Base-by-base conservation (phyloP, 2,329 filamentous ascomycete species). In the Paecilomyces variotii region DNA sequence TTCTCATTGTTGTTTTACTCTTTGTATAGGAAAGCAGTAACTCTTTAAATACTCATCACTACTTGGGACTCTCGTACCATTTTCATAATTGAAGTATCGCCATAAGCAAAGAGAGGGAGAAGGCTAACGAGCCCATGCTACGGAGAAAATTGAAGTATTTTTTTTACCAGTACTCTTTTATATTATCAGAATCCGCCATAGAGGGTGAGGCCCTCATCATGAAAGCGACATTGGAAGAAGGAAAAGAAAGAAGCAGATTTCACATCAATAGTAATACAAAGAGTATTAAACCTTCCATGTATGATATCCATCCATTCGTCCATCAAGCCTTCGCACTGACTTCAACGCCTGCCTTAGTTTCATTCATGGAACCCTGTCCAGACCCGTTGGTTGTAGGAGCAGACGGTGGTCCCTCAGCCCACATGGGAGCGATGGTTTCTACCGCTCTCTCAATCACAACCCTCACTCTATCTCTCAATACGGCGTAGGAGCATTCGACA, bases 361-460 rank as follows among this genome's bases (percentile, higher is more conserved):
- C 65, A 25, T 62, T 62, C 34, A 55, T 56, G 24, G 61, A 54
- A 32, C 57, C 61, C 27, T 65, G 65, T 2, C 49, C 54, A 28
- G 63, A 64, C 3, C 65, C 71, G 60, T 70, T 70, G 12, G 63
- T 58, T 14, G 59, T 55, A 34, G 65, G 59, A 27, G 50, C 50
- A 52, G 50, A 52, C 3, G 50, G 50, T 24, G 50, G 50, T 52
- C 50, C 69, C 14, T 70, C 62, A 7, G 69, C 70, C 79, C 79
- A 81, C 61, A 94, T 79, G 53, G 89, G 88, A 53, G 89, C 89
- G 12, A 92, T 90, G 27, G 91, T 89, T 78, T 97, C 92, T 2
- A 93, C 87, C 0, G 89, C 92, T 64, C 91, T 82, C 73, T 97
- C 93, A 10, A 97, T 89, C 7, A 99, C 91, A 0, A 90, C 91